Evolutionary conservation across 164 flowering plant genomes (phyloP), one percentile per base, ranked within the genome.

Genomic region (Aristolochia californica): DNA sequence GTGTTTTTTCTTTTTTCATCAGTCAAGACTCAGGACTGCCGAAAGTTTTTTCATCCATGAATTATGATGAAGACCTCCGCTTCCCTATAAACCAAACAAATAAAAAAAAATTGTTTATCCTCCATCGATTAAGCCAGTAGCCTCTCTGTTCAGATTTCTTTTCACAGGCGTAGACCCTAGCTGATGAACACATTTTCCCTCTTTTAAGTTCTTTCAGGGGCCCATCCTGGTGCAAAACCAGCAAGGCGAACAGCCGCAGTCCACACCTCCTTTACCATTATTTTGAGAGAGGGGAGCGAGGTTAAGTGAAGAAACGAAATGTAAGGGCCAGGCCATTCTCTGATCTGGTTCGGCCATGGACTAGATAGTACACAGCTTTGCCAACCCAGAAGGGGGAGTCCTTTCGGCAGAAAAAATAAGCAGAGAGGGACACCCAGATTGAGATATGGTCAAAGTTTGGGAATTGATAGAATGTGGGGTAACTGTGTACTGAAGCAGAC

Each of bases 151-250:
- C 53, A 18, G 14, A 22, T 21, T 23, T 50, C 53, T 50, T 50
- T 48, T 22, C 21, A 26, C 53, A 50, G 26, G n/a, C 20, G 53
- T 49, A 49, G 53, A 50, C 53, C n/a, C 53, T n/a, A n/a, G n/a
- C 13, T 12, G 30, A 28, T 28, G 23, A 49, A 5, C 13, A 0
- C 10, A 13, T 22, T 26, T 50, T 21, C 12, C 53, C n/a, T n/a
- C 25, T 18, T 23, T 17, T 5, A 21, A 26, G 21, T 18, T n/a
- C 23, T 50, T 50, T 22, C 21, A 2, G 21, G 25, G 27, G 21
- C 22, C 26, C 53, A 3, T 21, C 53, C 25, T 13, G 15, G 23
- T 26, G 13, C 53, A 23, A 50, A 50, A 50, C 26, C 53, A 5
- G 18, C 26, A 50, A 50, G 15, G 5, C 21, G 53, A 22, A 16